Evolutionary conservation across 192 early-diverging fungal species (phyloP).

Genomic region (Entomortierella lignicola): DNA sequence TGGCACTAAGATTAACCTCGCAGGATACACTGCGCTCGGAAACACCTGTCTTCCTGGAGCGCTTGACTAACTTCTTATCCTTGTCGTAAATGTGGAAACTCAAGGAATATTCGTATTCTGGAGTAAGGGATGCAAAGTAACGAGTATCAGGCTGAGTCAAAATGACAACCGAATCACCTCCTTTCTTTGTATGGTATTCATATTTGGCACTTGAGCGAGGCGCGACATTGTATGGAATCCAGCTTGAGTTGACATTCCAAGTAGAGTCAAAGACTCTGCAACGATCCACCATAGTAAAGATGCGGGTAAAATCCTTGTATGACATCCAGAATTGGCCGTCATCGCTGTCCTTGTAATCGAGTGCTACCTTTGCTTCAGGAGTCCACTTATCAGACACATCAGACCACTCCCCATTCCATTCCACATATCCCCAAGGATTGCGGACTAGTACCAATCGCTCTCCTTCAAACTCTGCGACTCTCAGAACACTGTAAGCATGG

Average conservation of each 20-base stretch:
- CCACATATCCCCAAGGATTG: slow-evolving; percentile 61
- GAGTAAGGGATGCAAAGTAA: slow-evolving; percentile 13
- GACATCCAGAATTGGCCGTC: slow-evolving; percentile 50
- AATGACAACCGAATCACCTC: slow-evolving; percentile 7
- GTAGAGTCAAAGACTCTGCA: slow-evolving; percentile 21
- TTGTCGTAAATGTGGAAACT: slow-evolving; percentile 24
- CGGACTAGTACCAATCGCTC: slow-evolving; percentile 42
- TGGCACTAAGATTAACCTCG: slow-evolving; percentile 17
- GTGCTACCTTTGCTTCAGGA: not conserved
- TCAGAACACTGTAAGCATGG: slow-evolving; percentile 59
- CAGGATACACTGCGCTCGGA: slow-evolving; percentile 19
- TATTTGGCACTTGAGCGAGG: slow-evolving; percentile 33
- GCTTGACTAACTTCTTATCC: slow-evolving; percentile 11
- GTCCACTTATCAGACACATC: slow-evolving; percentile 38
- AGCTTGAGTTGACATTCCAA: slow-evolving; percentile 29
- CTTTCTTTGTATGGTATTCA: slow-evolving; percentile 11
- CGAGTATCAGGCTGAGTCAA: slow-evolving; percentile 37
- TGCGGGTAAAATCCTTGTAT: slow-evolving; percentile 31
- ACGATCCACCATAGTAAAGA: slow-evolving; percentile 7
- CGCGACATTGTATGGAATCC: slow-evolving; percentile 44
- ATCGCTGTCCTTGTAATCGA: slow-evolving; percentile 6
- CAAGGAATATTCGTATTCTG: not conserved
- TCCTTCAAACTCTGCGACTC: slow-evolving; percentile 47
- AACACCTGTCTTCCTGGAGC: not conserved
- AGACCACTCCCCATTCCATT: slow-evolving; percentile 60